Evolutionary conservation across 2,329 filamentous ascomycete species (phyloP), one percentile per base, ranked within the genome.

Genomic region (Exophiala calicioides): DNA sequence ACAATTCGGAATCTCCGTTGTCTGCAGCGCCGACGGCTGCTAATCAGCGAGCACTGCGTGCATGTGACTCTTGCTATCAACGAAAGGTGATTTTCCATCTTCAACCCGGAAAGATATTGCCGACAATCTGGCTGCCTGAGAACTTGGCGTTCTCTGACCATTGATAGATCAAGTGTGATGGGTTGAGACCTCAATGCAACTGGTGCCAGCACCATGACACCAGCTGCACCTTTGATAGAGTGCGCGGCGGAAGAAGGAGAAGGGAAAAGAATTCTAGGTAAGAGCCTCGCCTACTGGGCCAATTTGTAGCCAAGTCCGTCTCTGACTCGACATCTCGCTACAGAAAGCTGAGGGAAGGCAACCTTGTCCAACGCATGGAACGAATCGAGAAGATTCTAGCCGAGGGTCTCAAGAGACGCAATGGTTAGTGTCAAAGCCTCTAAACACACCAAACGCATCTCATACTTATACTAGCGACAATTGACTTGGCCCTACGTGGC

Each of bases 1-100:
- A 42, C 13, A 47, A 36, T 4, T 20, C 45, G 16, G 30, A 24
- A 19, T 42, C 31, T 30, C 13, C 16, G 4, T 30, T 29, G 13
- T 20, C 37, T 19, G 45, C 36, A 23, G 12, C 18, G 4, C 18
- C 38, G 12, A 35, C 4, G 10, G 27, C 20, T 30, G 20, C 20
- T 18, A 44, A 26, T 13, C 20, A 19, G 21, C 32, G 31, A 3
- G 33, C 34, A 13, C 18, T 31, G 21, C 44, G 45, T 31, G 73
- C 74, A 9, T 77, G 74, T 55, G 74, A 77, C 55, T 69, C 73
- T 12, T 77, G 74, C 52, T 72, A 75, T 56, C 69, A 63, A 55
- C 63, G 71, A 57, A 77, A 77, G 71, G 74, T 72, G 64, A 12
- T 16, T 16, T 44, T 42, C 21, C 8, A 43, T 33, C 23, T 13